These are phyloP conservation scores for Fusarium odoratissimum DNA, from an alignment of 2,329 filamentous ascomycete species.

Conservation along the genomic window DNA sequence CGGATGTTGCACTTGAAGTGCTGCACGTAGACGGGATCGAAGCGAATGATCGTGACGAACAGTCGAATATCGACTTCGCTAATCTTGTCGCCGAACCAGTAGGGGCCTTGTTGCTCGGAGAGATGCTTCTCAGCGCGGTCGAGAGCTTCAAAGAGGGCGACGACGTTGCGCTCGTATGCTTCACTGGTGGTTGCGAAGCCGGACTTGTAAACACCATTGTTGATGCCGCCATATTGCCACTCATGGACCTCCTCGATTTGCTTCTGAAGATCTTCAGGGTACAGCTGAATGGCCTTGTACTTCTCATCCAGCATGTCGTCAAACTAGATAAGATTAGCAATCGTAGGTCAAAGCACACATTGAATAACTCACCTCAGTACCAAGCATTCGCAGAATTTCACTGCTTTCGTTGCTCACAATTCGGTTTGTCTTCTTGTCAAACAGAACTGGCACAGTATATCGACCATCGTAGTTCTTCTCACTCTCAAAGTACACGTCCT, in stretches of 20 bases:
- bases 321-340: slow-evolving; percentile 62
- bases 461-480: slow-evolving; percentile 79
- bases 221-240: slow-evolving; percentile 83
- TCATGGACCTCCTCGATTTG: slow-evolving; percentile 81
- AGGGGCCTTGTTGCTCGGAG: slow-evolving; percentile 64
- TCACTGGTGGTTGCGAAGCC: slow-evolving; percentile 88
- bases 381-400: slow-evolving; percentile 93
- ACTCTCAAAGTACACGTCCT: slow-evolving; percentile 82
- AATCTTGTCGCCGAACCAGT: slow-evolving; percentile 78
- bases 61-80: slow-evolving; percentile 88
- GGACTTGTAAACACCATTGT: slow-evolving; percentile 78
- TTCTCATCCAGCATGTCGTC: slow-evolving; percentile 73
- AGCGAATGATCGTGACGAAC: slow-evolving; percentile 77
- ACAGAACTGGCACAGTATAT: slow-evolving; percentile 89
- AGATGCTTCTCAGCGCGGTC: slow-evolving; percentile 82
- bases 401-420: slow-evolving; percentile 94
- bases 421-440: slow-evolving; percentile 77
- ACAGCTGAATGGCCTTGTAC: slow-evolving; percentile 72
- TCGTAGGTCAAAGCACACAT: not conserved
- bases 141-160: slow-evolving; percentile 77
- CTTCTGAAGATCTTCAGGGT: slow-evolving; percentile 70
- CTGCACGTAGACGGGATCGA: slow-evolving; percentile 85
- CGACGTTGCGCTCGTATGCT: slow-evolving; percentile 82
- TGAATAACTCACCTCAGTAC: slow-evolving; percentile 68
- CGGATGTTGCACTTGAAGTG: slow-evolving; percentile 89